Evolutionary conservation across 164 flowering plant species (phyloP).

Genomic region (Paratinospora sagittata): DNA sequence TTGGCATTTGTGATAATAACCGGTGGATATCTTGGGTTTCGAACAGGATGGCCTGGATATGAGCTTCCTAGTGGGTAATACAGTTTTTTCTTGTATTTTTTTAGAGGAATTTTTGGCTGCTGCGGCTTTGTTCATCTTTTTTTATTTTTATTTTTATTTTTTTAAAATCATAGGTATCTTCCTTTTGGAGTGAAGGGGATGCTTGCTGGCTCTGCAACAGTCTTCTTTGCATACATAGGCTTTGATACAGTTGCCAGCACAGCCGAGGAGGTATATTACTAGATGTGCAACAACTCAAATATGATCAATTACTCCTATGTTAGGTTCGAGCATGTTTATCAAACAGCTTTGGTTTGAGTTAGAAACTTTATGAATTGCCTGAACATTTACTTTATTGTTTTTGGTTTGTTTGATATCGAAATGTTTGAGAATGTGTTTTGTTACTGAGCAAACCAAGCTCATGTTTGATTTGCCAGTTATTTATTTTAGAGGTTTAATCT

Average conservation of each 20-base stretch:
- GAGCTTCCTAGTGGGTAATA: constrained; percentile 72
- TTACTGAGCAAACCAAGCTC: neutral
- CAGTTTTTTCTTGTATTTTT: neutral
- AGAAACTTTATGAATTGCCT: neutral
- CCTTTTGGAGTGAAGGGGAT: constrained; percentile 90
- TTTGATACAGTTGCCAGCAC: constrained; percentile 98
- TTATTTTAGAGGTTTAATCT: neutral
- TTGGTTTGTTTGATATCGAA: neutral
- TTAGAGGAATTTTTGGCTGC: neutral
- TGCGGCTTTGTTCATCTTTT: neutral
- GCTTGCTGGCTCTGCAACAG: constrained; percentile 98
- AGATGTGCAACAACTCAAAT: neutral
- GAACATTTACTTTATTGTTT: neutral
- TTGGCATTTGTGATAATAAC: constrained; percentile 80
- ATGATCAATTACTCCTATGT: neutral
- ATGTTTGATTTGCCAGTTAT: neutral
- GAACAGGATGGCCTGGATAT: constrained; percentile 91
- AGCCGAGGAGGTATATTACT: constrained; percentile 77
- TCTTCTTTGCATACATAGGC: too few species aligned
- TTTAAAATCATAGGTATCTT: constrained; percentile 46
- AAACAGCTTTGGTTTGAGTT: neutral
- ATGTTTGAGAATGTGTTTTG: neutral
- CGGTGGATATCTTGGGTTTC: constrained; percentile 80
- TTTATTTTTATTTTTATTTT: constrained; percentile 4
- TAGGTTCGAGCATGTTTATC: neutral